A percentile compares a stretch with the other conserved stretches of the same genome.
phyloP scores from a whole-genome alignment of 2,329 filamentous ascomycete species.

The Diaporthe nobilis region DNA sequence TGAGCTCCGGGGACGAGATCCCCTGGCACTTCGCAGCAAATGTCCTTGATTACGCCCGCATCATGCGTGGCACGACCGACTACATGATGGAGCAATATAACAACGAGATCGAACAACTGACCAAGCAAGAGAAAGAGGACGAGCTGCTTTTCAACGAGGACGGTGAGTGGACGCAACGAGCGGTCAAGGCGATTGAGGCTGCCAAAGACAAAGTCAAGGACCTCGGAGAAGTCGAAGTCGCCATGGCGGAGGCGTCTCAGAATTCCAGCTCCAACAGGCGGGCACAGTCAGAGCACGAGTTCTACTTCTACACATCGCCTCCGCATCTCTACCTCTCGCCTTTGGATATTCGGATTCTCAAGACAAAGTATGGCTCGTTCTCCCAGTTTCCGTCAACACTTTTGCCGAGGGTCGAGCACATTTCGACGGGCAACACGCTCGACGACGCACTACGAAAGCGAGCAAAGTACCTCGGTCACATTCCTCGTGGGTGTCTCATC shows the following conservation, averaged over 20 bases:
- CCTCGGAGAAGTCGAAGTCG: constrained; percentile 53
- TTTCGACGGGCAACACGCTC: constrained; percentile 88
- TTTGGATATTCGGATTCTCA: constrained; percentile 92
- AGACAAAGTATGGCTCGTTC: constrained; percentile 89
- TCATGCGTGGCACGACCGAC: constrained; percentile 93
- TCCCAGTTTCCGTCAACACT: constrained; percentile 87
- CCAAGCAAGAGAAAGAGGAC: constrained; percentile 86
- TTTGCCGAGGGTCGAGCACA: constrained; percentile 87
- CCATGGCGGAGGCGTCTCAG: constrained; percentile 45
- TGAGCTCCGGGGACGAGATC: constrained; percentile 80
- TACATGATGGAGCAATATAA: constrained; percentile 90
- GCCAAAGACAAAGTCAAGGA: constrained; percentile 80
- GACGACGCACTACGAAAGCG: constrained; percentile 88
- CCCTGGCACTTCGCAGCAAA: constrained; percentile 97
- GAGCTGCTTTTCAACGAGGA: constrained; percentile 93
- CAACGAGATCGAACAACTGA: constrained; percentile 80
- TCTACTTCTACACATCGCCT: constrained; percentile 90
- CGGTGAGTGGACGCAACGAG: constrained; percentile 91
- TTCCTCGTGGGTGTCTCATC: constrained; percentile 92
- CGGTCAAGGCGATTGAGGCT: constrained; percentile 79
- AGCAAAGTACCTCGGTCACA: constrained; percentile 87
- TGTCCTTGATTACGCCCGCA: constrained; percentile 92
- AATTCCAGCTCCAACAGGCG: constrained; percentile 43
- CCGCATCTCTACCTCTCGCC: constrained; percentile 92
- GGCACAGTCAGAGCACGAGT: constrained; percentile 63